Base-by-base conservation (phyloP, 108 stramenopile genomes). In the Skeletonema menzelii region DNA sequence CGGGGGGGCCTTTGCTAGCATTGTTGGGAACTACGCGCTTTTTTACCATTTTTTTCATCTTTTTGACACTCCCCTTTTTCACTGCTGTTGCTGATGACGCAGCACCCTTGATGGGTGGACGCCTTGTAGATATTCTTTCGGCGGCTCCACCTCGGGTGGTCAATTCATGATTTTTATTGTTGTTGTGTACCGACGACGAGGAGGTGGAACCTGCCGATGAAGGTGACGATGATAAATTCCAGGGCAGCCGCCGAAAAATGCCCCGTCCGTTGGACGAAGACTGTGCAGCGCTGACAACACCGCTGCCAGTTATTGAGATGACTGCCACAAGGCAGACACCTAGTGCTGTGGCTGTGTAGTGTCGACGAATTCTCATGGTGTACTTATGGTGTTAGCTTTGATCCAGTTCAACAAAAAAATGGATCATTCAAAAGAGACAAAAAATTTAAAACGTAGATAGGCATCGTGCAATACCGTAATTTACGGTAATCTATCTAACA, bases 21-120 rank as follows among this genome's bases (percentile, higher is more conserved):
- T 20, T 10, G 22, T 53, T 49, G 47, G 44, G 14, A 4, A 5
- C 1, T 4, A 24, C 22, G 6, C 11, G 49, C 22, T 53, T 53
- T 53, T 53, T 53, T 6, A 53, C 49, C 49, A 53, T 53, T 53
- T 53, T 53, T 10, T 53, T 53, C 49, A 53, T 53, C 49, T 53
- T 53, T 53, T 53, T 53, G 22, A 53, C 49, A 53, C 22, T 17
- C 0, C 49, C 49, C 49, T 53, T 53, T 10, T 10, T 53, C 5
- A 53, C 49, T 8, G 49, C 1, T 53, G 49, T 8, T 53, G 49
- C 3, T 22, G 46, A 46, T 17, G 49, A 53, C 24, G 49, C 22
- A 24, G 49, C 22, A 2, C 49, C 49, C 22, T 53, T 53, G 6
- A 53, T n/a, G 19, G 49, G 49, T 22, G 8, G 49, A 8, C 49